Evolutionary conservation across 1,284 basidiomycete genomes (phyloP), one percentile per base, ranked within the genome.

Genomic region (Microbotryomycetes sp.): DNA sequence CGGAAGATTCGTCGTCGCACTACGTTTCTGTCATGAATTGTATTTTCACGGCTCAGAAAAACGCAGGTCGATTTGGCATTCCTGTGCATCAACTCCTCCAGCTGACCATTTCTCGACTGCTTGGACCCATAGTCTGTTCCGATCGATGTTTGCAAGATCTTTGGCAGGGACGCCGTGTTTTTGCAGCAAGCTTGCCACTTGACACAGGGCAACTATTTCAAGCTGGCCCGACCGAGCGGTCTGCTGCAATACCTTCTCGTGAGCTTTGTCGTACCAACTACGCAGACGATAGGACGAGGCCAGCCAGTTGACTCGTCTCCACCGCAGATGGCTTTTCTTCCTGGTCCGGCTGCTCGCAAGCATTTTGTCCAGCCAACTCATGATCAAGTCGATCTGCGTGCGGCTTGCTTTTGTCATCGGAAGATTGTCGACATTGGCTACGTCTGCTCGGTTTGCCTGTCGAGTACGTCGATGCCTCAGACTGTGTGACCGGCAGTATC

Each of bases 11-110:
- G 18, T 87, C 89, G 6, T 83, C 86, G 1, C 88, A 90, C 28
- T 94, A 94, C 75, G 94, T 98, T 56, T 89, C 94, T 13, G 85
- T 98, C 75, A 99, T 99, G 96, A 98, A 98, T 75, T 88, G 91
- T 60, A 97, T 98, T 56, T 99, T 99, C 77, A 93, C 92, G 3
- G 96, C 96, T 1, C 96, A 99, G 75, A 98, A 98, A 78, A 81
- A 91, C 60, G 91, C 88, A 65, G 70, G 83, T 77, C 57, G 7
- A 45, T 24, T 60, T 60, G 21, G 13, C 24, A 16, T 18, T 11
- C 27, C 21, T n/a, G 18, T 47, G n/a, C n/a, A n/a, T 23, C 21
- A n/a, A 2, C 18, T 18, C 51, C 15, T 2, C 16, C 13, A 21
- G 18, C 59, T 41, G 21, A 31, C 28, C 30, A 23, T 13, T 3